These are phyloP conservation scores for Brassica rapa DNA, from an alignment of 345 rosid genomes.

Conservation along the genomic window DNA sequence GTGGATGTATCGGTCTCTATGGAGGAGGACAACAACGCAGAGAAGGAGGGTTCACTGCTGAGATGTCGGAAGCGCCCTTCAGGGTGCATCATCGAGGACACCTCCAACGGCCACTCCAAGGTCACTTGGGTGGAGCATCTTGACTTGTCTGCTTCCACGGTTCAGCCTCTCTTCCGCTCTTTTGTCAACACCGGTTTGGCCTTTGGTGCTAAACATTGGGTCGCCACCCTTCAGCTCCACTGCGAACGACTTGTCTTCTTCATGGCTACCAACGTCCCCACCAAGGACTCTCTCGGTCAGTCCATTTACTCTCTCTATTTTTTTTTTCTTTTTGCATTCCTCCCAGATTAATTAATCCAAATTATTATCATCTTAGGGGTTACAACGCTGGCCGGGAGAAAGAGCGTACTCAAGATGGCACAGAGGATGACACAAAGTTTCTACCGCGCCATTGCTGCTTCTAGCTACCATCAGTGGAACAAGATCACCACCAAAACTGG, in stretches of 20 bases:
- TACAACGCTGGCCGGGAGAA: constrained; percentile 90
- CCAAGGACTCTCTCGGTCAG: constrained; percentile 90
- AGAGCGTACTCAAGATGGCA: constrained; percentile 87
- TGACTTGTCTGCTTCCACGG: constrained; percentile 63
- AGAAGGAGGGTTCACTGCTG: constrained; percentile 67
- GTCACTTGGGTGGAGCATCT: constrained; percentile 96
- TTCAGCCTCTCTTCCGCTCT: constrained; percentile 74
- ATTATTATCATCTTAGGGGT: constrained; percentile 53
- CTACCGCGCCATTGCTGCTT: constrained; percentile 82
- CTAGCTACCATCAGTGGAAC: constrained; percentile 92
- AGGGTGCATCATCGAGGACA: constrained; percentile 91
- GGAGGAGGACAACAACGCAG: constrained; percentile 64
- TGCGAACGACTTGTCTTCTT: constrained; percentile 93
- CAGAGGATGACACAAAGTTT: constrained; percentile 90
- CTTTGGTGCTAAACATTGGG: constrained; percentile 95
- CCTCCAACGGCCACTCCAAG: constrained; percentile 93
- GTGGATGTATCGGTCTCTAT: constrained; percentile 89
- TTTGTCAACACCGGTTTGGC: constrained; percentile 82
- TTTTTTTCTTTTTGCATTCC: not conserved
- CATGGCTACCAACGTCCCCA: constrained; percentile 99
- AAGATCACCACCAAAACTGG: constrained; percentile 87
- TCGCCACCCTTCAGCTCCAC: constrained; percentile 77
- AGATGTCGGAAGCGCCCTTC: constrained; percentile 95
- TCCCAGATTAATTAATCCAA: not conserved
- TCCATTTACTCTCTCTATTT: not conserved